Evolutionary conservation across 345 rosid genomes (phyloP).

Genomic region (Theobroma cacao): DNA sequence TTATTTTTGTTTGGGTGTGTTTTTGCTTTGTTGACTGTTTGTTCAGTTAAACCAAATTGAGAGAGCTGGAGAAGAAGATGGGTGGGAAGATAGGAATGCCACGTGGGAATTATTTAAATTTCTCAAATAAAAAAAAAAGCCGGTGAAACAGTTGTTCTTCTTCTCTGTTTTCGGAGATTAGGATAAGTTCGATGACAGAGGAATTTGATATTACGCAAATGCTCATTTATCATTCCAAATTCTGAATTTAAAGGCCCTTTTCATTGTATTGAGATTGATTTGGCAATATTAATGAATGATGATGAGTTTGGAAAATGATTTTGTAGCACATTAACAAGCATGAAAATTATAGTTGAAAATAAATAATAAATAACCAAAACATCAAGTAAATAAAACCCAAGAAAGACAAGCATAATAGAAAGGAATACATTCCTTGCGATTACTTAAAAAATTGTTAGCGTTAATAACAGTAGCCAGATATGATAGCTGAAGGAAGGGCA

Average conservation of each 20-base stretch:
- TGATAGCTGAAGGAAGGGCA: neutral
- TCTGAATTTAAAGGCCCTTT: neutral
- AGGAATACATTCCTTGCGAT: neutral
- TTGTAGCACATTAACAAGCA: too few relatives aligned
- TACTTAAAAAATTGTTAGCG: neutral
- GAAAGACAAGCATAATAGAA: neutral
- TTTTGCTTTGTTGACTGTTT: neutral
- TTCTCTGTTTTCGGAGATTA: too few relatives aligned
- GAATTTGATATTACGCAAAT: too few relatives aligned
- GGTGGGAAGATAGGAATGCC: neutral
- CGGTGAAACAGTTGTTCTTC: too few relatives aligned
- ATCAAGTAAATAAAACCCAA: too few relatives aligned
- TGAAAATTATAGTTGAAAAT: too few relatives aligned
- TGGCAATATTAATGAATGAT: neutral
- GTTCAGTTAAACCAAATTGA: neutral
- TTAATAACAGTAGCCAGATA: conserved; percentile 4
- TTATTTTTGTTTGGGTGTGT: neutral
- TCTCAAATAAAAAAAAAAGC: neutral
- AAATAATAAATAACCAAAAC: too few relatives aligned
- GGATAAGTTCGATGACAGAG: too few relatives aligned
- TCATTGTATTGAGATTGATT: neutral
- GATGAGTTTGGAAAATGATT: too few relatives aligned
- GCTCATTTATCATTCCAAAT: neutral
- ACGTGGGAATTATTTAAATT: neutral
- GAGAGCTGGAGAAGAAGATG: neutral